Conservation (phyloP, 2,329 filamentous ascomycete genomes). For the Pestalotiopsis sp. region DNA sequence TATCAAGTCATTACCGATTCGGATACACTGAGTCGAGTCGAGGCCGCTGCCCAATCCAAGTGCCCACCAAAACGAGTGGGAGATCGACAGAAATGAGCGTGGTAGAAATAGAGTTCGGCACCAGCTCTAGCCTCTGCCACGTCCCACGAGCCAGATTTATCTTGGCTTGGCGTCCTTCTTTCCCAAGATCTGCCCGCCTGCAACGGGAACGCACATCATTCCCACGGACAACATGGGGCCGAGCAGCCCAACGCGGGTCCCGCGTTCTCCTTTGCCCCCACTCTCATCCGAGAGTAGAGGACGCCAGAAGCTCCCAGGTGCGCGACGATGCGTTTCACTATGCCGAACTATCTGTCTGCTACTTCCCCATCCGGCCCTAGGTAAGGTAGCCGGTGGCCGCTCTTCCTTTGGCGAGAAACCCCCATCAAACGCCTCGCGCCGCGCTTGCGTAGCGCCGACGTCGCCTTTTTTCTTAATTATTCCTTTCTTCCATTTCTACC, state of each 20-base stretch:
- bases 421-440: background rate
- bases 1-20: background rate
- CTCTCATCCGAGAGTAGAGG: background rate
- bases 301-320: background rate
- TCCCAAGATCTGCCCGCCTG: background rate
- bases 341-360: background rate
- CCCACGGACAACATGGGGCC: background rate
- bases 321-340: conserved; percentile 7
- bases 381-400: background rate
- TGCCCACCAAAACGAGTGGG: background rate
- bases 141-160: background rate
- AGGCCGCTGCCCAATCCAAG: background rate
- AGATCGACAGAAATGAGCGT: conserved; percentile 1
- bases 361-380: background rate
- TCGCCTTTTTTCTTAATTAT: background rate
- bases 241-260: background rate
- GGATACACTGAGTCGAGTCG: background rate
- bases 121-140: background rate
- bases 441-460: background rate
- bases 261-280: background rate
- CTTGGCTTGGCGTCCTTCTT: background rate
- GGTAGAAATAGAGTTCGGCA: conserved; percentile 3
- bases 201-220: background rate
- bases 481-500: background rate
- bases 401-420: background rate